Evolutionary conservation across 2,329 filamentous ascomycete species (phyloP), one percentile per base, ranked within the genome.

Genomic region (Cercospora sojina): DNA sequence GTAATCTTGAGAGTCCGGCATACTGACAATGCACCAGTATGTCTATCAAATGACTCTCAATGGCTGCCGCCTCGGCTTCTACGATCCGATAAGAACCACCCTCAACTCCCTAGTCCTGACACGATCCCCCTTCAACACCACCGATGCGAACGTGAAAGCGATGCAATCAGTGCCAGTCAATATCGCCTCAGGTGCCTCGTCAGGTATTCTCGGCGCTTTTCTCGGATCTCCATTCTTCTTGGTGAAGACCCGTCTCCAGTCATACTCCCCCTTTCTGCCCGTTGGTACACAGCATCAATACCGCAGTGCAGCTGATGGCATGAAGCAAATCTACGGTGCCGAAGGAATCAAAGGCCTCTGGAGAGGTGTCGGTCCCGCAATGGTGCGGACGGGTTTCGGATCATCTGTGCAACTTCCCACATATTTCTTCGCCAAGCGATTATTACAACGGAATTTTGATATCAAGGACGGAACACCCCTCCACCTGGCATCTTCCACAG

Each of bases 231-330:
- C 95, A 2, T 98, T 99, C 81, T 99, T 99, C 85, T 87, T 99
- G 63, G 91, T 98, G 78, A 99, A 99, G 84, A 99, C 95, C 3
- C 88, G 95, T 51, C 84, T 99, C 65, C 95, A 99, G 80, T 97
- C 92, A 72, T 98, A 87, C 83, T 97, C 93, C 41, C 91, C 93
- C 4, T 95, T 93, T 79, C 85, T 95, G 12, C 95, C 95, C 3
- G 93, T 98, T 51, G 95, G 95, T 63, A 98, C 95, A n/a, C 95
- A 99, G 78, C 95, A 99, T 80, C 85, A 88, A 71, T 99, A 99
- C 81, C 87, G 86, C 72, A 94, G 93, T 79, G 92, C 94, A 0
- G 79, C 88, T 69, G 92, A 99, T 77, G 95, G 94, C 10, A 82
- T 97, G 78, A 82, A 84, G 29, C 88, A 91, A 76, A 97, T 99